Evolutionary conservation across 768 basidiomycete species (phyloP).

Genomic region (Trametes cinnabarina): DNA sequence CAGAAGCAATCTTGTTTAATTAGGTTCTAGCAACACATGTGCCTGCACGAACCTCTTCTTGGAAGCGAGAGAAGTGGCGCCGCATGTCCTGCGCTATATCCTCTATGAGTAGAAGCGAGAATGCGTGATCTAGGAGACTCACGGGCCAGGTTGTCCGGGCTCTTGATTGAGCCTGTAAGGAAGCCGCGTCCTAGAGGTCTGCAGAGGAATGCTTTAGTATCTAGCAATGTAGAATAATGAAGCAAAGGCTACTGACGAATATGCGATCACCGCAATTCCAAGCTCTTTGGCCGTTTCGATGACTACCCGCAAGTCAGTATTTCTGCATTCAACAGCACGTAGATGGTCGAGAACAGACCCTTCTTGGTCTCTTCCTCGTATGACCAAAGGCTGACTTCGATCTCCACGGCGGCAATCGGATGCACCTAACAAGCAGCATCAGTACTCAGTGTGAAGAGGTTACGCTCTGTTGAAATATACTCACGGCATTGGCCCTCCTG

Average conservation of each 20-base stretch:
- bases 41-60: constrained; percentile 12
- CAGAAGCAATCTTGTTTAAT: background rate
- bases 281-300: constrained; percentile 53
- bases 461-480: constrained; percentile 14
- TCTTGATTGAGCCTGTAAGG: constrained; percentile 50
- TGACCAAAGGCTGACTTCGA: constrained; percentile 64
- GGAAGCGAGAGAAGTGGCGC: constrained; percentile 19
- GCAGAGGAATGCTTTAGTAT: background rate
- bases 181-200: constrained; percentile 56
- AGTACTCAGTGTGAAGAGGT: too few species aligned
- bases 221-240: background rate
- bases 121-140: background rate
- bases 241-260: constrained; percentile 53
- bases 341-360: constrained; percentile 27
- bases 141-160: constrained; percentile 32
- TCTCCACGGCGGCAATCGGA: constrained; percentile 60
- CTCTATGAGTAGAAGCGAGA: too few species aligned
- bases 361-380: constrained; percentile 52
- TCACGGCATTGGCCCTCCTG: constrained; percentile 35
- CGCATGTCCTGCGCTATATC: constrained; percentile 18
- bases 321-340: background rate
- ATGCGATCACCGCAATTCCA: constrained; percentile 56
- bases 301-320: constrained; percentile 31
- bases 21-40: background rate
- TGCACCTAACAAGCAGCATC: too few species aligned